Conservation (phyloP, 2,329 filamentous ascomycete species). For the Claviceps sp. region DNA sequence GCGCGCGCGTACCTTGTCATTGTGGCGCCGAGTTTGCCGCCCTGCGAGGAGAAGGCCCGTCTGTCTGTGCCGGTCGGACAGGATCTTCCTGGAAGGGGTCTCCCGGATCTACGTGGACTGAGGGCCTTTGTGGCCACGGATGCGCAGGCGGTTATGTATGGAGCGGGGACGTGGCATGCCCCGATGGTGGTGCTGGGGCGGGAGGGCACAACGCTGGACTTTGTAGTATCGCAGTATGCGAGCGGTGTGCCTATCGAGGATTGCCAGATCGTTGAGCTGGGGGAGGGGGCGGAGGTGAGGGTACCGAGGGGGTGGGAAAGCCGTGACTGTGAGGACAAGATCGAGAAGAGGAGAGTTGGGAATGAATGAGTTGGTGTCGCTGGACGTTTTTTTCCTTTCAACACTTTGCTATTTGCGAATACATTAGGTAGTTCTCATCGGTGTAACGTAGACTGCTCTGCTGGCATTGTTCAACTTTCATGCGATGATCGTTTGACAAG, state of each 20-base stretch:
- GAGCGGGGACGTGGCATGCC: conserved; percentile 84
- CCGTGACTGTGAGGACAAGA: neutral
- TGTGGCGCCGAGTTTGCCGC: conserved; percentile 64
- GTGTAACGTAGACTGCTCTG: too few species aligned
- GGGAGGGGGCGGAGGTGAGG: conserved; percentile 22
- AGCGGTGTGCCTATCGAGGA: conserved; percentile 76
- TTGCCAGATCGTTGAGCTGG: conserved; percentile 60
- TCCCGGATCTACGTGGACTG: conserved; percentile 59
- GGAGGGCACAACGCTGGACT: conserved; percentile 51
- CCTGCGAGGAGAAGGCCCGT: conserved; percentile 15
- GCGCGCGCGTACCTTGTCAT: conserved; percentile 62
- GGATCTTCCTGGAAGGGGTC: conserved; percentile 42
- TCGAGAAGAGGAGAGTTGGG: too few species aligned
- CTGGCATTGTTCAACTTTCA: too few species aligned
- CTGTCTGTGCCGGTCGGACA: conserved; percentile 16
- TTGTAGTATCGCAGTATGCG: conserved; percentile 78
- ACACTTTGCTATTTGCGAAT: too few species aligned
- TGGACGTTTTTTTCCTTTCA: too few species aligned
- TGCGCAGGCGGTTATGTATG: conserved; percentile 82
- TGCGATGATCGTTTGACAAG: too few species aligned
- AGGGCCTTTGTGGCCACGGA: conserved; percentile 68
- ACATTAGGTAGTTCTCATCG: too few species aligned
- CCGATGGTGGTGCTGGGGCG: conserved; percentile 80
- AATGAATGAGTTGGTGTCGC: too few species aligned
- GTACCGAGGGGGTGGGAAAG: conserved; percentile 12